Percentiles rank a stretch among this genome's conserved stretches.
Evolutionary conservation across 1,284 basidiomycete genomes (phyloP).

Genomic region (Caloboletus firmus): DNA sequence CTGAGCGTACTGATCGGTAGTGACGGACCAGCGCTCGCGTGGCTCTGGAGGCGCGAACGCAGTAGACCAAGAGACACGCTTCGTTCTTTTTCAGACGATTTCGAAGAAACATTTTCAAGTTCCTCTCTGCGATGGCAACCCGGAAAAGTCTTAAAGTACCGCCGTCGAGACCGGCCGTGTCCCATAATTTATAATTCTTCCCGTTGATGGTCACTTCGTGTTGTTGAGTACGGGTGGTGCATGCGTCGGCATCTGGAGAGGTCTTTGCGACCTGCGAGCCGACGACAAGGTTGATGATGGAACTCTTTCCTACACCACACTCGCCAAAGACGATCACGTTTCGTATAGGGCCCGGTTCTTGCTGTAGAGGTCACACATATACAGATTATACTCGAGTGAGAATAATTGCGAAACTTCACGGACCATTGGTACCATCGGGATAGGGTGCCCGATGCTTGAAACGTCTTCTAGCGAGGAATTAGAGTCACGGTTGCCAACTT

Average conservation of each 20-base stretch:
- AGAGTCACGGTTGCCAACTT: background rate
- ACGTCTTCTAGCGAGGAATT: background rate
- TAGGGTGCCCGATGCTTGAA: background rate
- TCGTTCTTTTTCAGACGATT: conserved; percentile 23
- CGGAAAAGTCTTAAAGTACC: conserved; percentile 29
- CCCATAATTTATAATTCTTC: conserved; percentile 32
- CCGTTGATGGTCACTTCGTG: conserved; percentile 24
- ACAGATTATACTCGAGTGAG: background rate
- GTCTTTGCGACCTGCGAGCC: conserved; percentile 27
- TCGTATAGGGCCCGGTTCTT: conserved; percentile 2
- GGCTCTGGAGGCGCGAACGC: conserved; percentile 33
- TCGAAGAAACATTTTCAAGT: conserved; percentile 28
- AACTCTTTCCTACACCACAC: conserved; percentile 36
- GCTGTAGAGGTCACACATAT: conserved; percentile 13
- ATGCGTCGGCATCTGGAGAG: conserved; percentile 31
- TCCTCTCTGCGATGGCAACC: conserved; percentile 26
- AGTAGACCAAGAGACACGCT: conserved; percentile 32
- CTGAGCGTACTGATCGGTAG: conserved; percentile 27
- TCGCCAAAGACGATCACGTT: conserved; percentile 38
- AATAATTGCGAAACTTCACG: conserved; percentile 6
- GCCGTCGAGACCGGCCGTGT: conserved; percentile 34
- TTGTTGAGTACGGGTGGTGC: conserved; percentile 22
- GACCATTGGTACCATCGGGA: conserved; percentile 16
- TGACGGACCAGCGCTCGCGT: conserved; percentile 32
- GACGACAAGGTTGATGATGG: conserved; percentile 32